Base-by-base conservation (phyloP, 768 basidiomycete genomes). In the Leccinum variicolor region DNA sequence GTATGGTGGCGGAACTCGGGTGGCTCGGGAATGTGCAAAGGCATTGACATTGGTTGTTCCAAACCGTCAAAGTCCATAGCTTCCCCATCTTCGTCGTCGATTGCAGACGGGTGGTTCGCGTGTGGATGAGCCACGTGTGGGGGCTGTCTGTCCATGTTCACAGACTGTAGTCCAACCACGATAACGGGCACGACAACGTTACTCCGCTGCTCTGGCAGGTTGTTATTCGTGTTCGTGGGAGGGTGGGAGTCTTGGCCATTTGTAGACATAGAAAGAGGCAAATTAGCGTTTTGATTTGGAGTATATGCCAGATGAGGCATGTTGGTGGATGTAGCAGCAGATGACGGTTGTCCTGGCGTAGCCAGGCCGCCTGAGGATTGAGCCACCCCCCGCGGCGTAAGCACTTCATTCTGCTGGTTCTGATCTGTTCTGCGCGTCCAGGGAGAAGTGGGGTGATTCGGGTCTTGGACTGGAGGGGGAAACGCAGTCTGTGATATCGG, bases 151-250 rank as follows among this genome's bases (percentile, higher is more conserved):
- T 77, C 77, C 63, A 78, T 72, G 65, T 82, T 81, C 31, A 91
- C 87, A 57, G 86, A 87, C 72, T 91, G 90, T 47, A 92, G 73
- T 9, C 90, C 90, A 26, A 92, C 90, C 54, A 92, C 85, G 59
- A 92, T 90, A 59, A 92, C 89, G 19, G 90, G 90, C 14, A 92
- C 84, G 34, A 92, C 87, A 21, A 84, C 73, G 61, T 78, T 77
- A 51, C 50, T 54, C 19, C 65, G 70, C n/a, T 67, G 62, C 54
- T 68, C 71, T 52, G 64, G 49, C 17, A 45, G 58, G 60, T 68
- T 68, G 48, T 56, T 54, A 26, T 19, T 49, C 23, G 64, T 21
- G 49, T 60, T 61, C 48, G 64, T 51, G 36, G 65, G 50, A 50
- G 56, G 31, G 62, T 45, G 52, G 54, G 60, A 50, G 60, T 58